phyloP scores from a whole-genome alignment of 1,284 basidiomycete genomes.

The Sporisorium scitamineum region DNA sequence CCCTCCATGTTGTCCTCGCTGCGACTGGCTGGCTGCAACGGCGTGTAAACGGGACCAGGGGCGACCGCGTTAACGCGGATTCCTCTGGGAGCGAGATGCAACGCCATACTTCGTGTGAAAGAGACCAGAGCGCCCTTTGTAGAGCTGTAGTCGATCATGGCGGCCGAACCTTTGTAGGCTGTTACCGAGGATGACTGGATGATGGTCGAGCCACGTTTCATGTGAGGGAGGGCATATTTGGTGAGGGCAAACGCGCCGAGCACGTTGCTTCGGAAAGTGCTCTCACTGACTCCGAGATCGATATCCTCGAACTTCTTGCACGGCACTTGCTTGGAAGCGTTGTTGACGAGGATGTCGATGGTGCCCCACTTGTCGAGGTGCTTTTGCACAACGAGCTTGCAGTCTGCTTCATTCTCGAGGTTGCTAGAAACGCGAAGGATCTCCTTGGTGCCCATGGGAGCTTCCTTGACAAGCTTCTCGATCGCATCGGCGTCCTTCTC shows the following conservation, averaged over 20 bases:
- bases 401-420: constrained; percentile 68
- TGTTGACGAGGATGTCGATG: constrained; percentile 73
- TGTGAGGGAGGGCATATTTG: constrained; percentile 74
- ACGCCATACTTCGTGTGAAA: constrained; percentile 75
- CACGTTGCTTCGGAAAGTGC: constrained; percentile 58
- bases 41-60: constrained; percentile 74
- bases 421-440: constrained; percentile 73
- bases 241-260: constrained; percentile 53
- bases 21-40: constrained; percentile 64
- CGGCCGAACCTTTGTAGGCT: constrained; percentile 72
- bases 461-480: constrained; percentile 42
- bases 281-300: constrained; percentile 46
- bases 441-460: constrained; percentile 58
- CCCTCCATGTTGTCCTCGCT: constrained; percentile 56
- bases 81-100: constrained; percentile 75
- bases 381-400: constrained; percentile 72
- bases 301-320: constrained; percentile 62
- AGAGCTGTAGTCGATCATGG: constrained; percentile 73
- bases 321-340: constrained; percentile 76
- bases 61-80: constrained; percentile 75
- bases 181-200: constrained; percentile 78
- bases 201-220: constrained; percentile 75
- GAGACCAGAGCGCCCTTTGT: constrained; percentile 72
- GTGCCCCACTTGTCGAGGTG: constrained; percentile 71
- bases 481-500: constrained; percentile 72